phyloP scores from a whole-genome alignment of 257 asterid genomes.

The Solanum peruvianum region DNA sequence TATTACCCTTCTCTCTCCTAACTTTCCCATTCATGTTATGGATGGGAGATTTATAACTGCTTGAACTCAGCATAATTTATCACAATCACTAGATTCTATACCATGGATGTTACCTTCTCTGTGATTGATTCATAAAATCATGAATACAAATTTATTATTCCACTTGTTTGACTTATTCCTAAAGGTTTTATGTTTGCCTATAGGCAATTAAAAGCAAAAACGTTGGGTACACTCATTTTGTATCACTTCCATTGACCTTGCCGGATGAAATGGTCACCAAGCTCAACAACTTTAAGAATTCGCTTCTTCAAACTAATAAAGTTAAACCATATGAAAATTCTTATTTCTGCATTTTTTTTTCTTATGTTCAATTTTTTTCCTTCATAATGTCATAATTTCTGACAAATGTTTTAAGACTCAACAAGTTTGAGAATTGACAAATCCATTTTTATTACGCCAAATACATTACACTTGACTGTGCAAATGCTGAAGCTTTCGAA shows the following conservation, averaged over 20 bases:
- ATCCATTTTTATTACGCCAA: conserved; percentile 74
- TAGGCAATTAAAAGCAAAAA: conserved; percentile 66
- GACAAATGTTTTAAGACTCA: conserved; percentile 5
- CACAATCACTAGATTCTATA: background rate
- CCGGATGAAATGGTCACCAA: conserved; percentile 53
- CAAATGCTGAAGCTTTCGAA: conserved; percentile 93
- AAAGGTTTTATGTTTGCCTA: background rate
- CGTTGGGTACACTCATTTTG: conserved; percentile 77
- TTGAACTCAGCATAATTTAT: background rate
- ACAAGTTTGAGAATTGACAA: conserved; percentile 62
- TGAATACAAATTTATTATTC: background rate
- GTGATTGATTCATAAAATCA: background rate
- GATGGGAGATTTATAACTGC: background rate
- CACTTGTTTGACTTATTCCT: background rate
- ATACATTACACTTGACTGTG: conserved; percentile 84
- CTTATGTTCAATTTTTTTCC: background rate
- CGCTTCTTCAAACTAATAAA: conserved; percentile 37
- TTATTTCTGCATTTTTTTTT: background rate
- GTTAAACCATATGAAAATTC: background rate
- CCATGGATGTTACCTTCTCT: background rate
- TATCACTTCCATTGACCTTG: conserved; percentile 86
- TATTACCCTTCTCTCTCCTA: too few relatives aligned
- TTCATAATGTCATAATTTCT: background rate
- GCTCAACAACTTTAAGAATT: conserved; percentile 57
- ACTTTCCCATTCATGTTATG: background rate